phyloP scores from a whole-genome alignment of 768 basidiomycete species.

The Suillus weaverae region DNA sequence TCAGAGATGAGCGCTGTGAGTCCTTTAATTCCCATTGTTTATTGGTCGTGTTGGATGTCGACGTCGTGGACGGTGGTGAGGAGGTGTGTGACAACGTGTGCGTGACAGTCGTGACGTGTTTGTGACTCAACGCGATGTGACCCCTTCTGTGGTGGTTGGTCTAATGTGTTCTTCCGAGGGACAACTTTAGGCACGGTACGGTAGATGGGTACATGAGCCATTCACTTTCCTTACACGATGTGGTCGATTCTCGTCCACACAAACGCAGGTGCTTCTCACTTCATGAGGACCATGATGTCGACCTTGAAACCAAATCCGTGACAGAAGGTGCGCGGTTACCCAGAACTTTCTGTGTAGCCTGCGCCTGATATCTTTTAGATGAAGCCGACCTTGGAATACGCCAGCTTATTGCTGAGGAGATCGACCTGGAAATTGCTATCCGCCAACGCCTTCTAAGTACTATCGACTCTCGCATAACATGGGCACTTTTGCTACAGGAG shows the following conservation, averaged over 20 bases:
- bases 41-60: background rate
- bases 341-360: background rate
- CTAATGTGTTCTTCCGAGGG: background rate
- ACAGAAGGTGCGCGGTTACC: constrained; percentile 20
- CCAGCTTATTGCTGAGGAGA: constrained; percentile 35
- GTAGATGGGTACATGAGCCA: constrained; percentile 29
- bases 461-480: constrained; percentile 45
- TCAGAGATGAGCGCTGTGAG: constrained; percentile 87
- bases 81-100: constrained; percentile 6
- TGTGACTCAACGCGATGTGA: constrained; percentile 9
- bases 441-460: constrained; percentile 42
- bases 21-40: constrained; percentile 89
- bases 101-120: constrained; percentile 7
- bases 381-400: constrained; percentile 18
- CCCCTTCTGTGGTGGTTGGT: background rate
- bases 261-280: constrained; percentile 14
- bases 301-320: constrained; percentile 11
- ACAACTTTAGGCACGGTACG: background rate
- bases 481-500: constrained; percentile 44
- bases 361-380: constrained; percentile 4
- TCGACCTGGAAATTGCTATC: constrained; percentile 45
- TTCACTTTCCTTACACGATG: constrained; percentile 16
- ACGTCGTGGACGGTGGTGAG: constrained; percentile 4
- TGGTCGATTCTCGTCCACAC: constrained; percentile 14
- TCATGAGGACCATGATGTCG: constrained; percentile 13